A percentile compares a stretch with the other conserved stretches of the same genome.
These are phyloP conservation scores for Aspergillus terreus DNA, from an alignment of 2,329 filamentous ascomycete species.

Conservation along the genomic window DNA sequence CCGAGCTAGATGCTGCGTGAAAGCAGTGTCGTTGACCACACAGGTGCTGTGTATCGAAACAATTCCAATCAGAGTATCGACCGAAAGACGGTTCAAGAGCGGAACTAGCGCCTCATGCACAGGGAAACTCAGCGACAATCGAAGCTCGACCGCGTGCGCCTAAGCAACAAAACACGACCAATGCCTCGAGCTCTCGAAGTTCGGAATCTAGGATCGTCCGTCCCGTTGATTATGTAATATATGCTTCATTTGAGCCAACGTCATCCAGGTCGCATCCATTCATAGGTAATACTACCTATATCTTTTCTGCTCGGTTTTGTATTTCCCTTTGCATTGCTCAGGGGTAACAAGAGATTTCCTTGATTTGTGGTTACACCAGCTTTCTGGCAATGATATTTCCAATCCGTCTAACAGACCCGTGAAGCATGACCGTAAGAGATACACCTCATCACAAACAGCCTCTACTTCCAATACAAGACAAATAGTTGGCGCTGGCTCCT, in stretches of 20 bases:
- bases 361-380: too few species aligned
- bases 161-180: slow-evolving; percentile 16
- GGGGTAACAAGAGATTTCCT: too few species aligned
- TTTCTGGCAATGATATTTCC: too few species aligned
- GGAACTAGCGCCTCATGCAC: background rate
- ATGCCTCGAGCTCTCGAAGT: slow-evolving; percentile 5
- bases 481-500: too few species aligned
- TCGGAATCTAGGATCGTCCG: slow-evolving; percentile 18
- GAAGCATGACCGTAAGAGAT: too few species aligned
- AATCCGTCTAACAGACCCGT: too few species aligned
- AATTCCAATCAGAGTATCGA: background rate
- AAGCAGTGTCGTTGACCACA: background rate
- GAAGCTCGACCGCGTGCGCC: slow-evolving; percentile 8
- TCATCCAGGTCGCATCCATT: background rate
- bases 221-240: slow-evolving; percentile 18
- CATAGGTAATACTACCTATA: background rate
- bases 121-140: slow-evolving; percentile 1
- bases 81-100: background rate
- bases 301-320: slow-evolving; percentile 7
- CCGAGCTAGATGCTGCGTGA: background rate
- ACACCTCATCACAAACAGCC: too few species aligned
- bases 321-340: too few species aligned
- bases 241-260: background rate
- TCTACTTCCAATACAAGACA: too few species aligned
- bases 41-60: background rate